Base-by-base conservation (phyloP, 129 eudicot species). In the Oenanthe sinensis region DNA sequence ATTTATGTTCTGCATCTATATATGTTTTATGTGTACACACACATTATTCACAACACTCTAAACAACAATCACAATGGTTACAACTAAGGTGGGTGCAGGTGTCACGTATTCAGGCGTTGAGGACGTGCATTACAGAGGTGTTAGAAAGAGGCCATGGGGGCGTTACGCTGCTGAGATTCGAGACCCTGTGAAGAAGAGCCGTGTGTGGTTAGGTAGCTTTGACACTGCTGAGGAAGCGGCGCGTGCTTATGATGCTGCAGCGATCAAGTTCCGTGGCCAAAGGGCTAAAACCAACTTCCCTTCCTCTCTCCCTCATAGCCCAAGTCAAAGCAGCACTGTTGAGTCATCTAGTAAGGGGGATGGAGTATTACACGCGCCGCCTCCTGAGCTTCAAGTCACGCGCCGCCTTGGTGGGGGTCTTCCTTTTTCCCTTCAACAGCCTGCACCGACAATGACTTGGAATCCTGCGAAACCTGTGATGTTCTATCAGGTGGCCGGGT, bases 111-210 rank as follows among this genome's bases (percentile, higher is more conserved):
- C 3, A 4, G 76, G 15, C 8, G 52, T 71, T 43, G 33, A 74
- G 40, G 60, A 46, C 1, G 77, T 46, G 33, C 77, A 46, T 46
- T 46, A n/a, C 58, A 24, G 77, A 6, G 77, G 77, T 0, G 77
- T 74, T 28, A 74, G 77, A 45, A 74, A 74, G 58, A 7, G 77
- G 77, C 77, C 77, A 2, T 74, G 77, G 77, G 77, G 77, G 1
- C 60, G 77, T 6, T 74, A 74, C 10, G 77, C 77, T 22, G 77
- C 77, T 1, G 77, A 74, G 50, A 74, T 74, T 50, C 22, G 77
- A 45, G 77, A 74, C 46, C 77, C 77, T 9, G 2, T 9, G 2
- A 74, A 74, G 77, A 74, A 74, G 60, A 45, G 62, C 16, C 42
- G 77, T 0, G 77, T 74, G 2, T 74, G 77, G 77, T 26, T 74